phyloP scores from a whole-genome alignment of 306 rosid species.

The Rosa multiflora region DNA sequence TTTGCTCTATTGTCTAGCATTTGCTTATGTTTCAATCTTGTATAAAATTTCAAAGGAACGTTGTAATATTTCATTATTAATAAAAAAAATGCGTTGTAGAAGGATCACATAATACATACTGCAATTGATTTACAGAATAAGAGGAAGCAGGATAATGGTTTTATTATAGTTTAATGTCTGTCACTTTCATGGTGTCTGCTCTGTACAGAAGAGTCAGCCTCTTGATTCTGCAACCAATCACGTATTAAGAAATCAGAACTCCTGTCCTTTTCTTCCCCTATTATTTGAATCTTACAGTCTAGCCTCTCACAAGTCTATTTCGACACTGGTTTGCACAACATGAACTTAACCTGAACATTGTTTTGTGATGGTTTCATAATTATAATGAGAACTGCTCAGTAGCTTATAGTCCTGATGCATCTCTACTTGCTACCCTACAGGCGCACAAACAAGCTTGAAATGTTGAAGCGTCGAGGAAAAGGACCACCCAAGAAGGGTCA shows the following conservation, averaged over 20 bases:
- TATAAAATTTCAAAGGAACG: background rate
- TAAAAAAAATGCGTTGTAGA: background rate
- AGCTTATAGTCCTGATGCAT: slow-evolving; percentile 13
- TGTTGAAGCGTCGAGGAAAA: slow-evolving; percentile 94
- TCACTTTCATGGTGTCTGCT: background rate
- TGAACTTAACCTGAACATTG: background rate
- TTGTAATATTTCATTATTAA: background rate
- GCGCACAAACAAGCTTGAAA: slow-evolving; percentile 81
- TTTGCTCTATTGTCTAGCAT: background rate
- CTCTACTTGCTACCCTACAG: slow-evolving; percentile 35
- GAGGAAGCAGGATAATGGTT: background rate
- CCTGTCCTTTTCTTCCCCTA: background rate
- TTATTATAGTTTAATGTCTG: background rate
- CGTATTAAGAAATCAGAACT: background rate
- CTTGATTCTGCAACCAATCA: background rate
- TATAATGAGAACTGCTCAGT: background rate
- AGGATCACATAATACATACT: background rate
- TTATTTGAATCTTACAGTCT: background rate
- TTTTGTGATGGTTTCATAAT: background rate
- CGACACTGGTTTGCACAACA: background rate
- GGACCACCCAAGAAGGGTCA: slow-evolving; percentile 96
- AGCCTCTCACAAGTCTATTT: background rate
- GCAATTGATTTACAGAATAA: background rate
- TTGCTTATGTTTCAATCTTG: slow-evolving; percentile 8
- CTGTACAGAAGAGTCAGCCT: background rate